Conservation (phyloP, 179 eudicot species). For the Gypsophila paniculata region DNA sequence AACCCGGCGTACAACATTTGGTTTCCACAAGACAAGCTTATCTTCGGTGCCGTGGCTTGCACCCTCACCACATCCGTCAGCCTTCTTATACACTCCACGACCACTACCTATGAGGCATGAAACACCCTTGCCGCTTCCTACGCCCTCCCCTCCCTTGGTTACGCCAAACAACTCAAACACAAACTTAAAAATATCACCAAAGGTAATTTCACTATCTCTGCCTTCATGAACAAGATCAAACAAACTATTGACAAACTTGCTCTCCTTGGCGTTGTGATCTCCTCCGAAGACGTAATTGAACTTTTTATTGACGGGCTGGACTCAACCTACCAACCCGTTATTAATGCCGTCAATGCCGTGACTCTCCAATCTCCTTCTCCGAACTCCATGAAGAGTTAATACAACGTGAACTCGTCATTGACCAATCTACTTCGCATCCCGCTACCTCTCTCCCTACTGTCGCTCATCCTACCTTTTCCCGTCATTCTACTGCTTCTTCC, state of each 20-base stretch:
- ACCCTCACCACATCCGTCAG: not conserved
- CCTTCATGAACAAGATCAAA: not conserved
- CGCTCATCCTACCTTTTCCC: not conserved
- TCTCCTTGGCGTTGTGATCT: not conserved
- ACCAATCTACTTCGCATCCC: not conserved
- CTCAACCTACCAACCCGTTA: not conserved
- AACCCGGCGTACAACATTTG: not conserved
- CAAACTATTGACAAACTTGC: not conserved
- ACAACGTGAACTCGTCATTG: not conserved
- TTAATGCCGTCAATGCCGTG: not conserved
- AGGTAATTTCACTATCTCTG: not conserved
- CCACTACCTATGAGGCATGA: slow-evolving; percentile 14
- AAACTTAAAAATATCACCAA: slow-evolving; percentile 1
- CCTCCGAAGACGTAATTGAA: not conserved
- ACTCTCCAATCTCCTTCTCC: not conserved
- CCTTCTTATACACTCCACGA: not conserved
- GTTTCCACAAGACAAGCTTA: not conserved
- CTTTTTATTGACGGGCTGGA: not conserved
- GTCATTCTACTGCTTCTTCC: no score
- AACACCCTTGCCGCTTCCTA: not conserved
- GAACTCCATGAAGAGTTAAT: not conserved
- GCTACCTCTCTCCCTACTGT: not conserved
- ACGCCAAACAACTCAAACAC: not conserved
- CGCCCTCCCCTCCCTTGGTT: not conserved
- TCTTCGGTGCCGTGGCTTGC: slow-evolving; percentile 2